Conservation (phyloP, 768 basidiomycete genomes). For the Sarcomyxa edulis region DNA sequence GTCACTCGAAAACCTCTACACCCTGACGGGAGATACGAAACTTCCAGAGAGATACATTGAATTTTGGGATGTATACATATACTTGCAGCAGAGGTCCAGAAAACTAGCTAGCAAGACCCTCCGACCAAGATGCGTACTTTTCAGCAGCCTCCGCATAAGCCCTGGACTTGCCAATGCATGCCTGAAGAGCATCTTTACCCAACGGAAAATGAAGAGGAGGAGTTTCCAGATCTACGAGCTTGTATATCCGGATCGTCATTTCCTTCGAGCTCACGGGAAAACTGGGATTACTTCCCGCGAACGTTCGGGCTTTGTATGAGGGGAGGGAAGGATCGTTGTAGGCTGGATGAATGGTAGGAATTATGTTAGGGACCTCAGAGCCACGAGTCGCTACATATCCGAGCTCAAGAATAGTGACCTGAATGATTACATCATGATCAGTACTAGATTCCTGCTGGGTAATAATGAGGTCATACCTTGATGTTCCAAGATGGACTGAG, state of each 20-base stretch:
- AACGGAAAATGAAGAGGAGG: slow-evolving; percentile 2
- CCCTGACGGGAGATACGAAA: no score
- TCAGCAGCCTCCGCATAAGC: no score
- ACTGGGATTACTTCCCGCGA: not conserved
- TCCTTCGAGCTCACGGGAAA: not conserved
- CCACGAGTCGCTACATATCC: not conserved
- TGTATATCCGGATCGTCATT: not conserved
- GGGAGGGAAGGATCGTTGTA: not conserved
- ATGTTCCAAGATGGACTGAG: slow-evolving; percentile 37
- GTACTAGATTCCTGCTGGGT: no score
- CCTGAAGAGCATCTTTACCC: slow-evolving; percentile 1
- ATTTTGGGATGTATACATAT: no score
- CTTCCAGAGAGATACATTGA: no score
- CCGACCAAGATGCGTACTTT: no score
- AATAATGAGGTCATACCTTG: no score
- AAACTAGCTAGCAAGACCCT: no score
- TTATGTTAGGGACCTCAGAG: not conserved
- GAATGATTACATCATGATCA: no score
- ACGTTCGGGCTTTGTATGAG: not conserved
- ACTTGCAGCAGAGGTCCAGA: no score
- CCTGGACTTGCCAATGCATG: no score
- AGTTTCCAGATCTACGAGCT: not conserved
- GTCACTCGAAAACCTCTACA: no score
- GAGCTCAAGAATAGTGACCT: not conserved
- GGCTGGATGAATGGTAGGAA: slow-evolving; percentile 2